A percentile compares a stretch with the other conserved stretches of the same genome.
These are phyloP conservation scores for Trichocomaceae sp. DNA, from an alignment of 2,329 filamentous ascomycete genomes.

Conservation along the genomic window DNA sequence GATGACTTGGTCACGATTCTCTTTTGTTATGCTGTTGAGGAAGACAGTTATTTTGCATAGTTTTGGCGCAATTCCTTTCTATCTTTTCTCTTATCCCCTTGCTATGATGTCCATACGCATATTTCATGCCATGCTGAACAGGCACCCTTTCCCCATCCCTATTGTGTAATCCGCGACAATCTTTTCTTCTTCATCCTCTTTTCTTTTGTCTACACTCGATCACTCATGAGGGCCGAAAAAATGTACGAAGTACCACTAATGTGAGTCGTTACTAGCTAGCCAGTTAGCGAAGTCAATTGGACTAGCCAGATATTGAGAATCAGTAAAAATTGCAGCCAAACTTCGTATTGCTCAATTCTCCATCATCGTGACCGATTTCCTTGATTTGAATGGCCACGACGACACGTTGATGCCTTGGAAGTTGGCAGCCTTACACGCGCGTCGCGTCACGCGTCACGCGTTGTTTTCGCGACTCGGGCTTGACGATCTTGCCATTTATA, in stretches of 20 bases:
- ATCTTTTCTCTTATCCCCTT: neutral
- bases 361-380: too few relatives aligned
- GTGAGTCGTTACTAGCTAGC: neutral
- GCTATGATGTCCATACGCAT: conserved; percentile 6
- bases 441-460: conserved; percentile 9
- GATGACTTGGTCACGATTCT: conserved; percentile 12
- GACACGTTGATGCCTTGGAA: neutral
- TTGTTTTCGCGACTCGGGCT: conserved; percentile 3
- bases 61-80: conserved; percentile 3
- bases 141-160: neutral
- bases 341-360: too few relatives aligned
- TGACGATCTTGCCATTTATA: neutral
- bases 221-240: neutral
- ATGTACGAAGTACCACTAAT: neutral
- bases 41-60: conserved; percentile 1
- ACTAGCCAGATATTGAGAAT: neutral
- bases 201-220: neutral
- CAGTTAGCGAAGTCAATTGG: neutral
- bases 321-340: too few relatives aligned
- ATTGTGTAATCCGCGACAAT: neutral
- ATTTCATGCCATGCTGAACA: neutral
- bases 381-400: neutral
- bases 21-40: conserved; percentile 3
- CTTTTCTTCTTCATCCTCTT: neutral
- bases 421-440: neutral